phyloP scores from a whole-genome alignment of 306 rosid species.

The Argentina anserina region DNA sequence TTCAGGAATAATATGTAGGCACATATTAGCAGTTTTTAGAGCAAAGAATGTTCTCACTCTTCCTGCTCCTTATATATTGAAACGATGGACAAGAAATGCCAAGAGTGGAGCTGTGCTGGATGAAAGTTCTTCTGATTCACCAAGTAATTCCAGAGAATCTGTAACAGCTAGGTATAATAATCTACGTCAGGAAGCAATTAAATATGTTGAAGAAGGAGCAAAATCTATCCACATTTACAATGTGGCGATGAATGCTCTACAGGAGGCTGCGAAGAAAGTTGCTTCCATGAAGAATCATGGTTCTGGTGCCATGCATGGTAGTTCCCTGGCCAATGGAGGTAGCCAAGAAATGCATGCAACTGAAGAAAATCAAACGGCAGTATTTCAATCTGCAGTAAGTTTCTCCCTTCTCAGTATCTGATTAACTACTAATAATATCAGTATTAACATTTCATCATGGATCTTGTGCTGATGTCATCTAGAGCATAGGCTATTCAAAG shows the following conservation, averaged over 20 bases:
- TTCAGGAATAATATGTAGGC: slow-evolving; percentile 86
- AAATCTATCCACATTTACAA: slow-evolving; percentile 75
- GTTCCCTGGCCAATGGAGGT: slow-evolving; percentile 48
- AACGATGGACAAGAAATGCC: slow-evolving; percentile 87
- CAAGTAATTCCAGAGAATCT: slow-evolving; percentile 50
- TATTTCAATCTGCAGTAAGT: slow-evolving; percentile 54
- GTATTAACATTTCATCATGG: slow-evolving; percentile 1
- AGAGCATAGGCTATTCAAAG: not conserved
- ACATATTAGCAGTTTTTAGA: slow-evolving; percentile 73
- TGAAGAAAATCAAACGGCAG: slow-evolving; percentile 45
- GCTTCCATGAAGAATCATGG: slow-evolving; percentile 43
- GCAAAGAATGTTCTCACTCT: slow-evolving; percentile 80
- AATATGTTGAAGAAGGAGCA: slow-evolving; percentile 89
- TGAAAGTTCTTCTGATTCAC: slow-evolving; percentile 46
- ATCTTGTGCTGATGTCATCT: not conserved
- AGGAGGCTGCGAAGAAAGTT: slow-evolving; percentile 75
- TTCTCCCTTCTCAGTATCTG: slow-evolving; percentile 21
- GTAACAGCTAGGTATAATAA: slow-evolving; percentile 57
- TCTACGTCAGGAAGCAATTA: slow-evolving; percentile 84
- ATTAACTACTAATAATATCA: slow-evolving; percentile 1
- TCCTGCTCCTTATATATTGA: slow-evolving; percentile 75
- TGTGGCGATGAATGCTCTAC: slow-evolving; percentile 78
- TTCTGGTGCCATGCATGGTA: slow-evolving; percentile 40
- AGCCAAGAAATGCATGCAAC: slow-evolving; percentile 47
- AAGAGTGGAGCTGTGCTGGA: slow-evolving; percentile 54